These are phyloP conservation scores for Ascoidea rubescens DNA, from an alignment of 805 yeast genomes.

Conservation along the genomic window DNA sequence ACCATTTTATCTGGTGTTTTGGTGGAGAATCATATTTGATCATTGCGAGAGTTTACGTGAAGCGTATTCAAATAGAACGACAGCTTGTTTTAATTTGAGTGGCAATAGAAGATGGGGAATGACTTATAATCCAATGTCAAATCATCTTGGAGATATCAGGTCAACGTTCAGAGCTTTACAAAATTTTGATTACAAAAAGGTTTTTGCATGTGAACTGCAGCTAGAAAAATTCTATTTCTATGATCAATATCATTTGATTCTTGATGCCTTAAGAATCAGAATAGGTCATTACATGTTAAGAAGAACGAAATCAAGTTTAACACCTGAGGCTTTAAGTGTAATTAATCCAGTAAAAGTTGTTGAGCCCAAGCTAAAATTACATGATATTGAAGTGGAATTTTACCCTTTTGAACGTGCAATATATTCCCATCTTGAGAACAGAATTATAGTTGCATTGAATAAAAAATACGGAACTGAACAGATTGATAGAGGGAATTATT, in stretches of 20 bases:
- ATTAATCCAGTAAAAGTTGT: neutral
- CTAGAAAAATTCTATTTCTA: neutral
- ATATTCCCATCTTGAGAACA: neutral
- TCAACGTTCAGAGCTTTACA: neutral
- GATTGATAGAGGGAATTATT: neutral
- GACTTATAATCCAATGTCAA: neutral
- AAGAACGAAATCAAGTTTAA: neutral
- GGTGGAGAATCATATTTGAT: neutral
- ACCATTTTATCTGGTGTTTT: constrained; percentile 17
- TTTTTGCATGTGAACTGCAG: neutral
- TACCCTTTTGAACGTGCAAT: neutral
- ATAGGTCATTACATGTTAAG: neutral
- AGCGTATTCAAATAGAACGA: neutral
- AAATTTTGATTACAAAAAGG: neutral
- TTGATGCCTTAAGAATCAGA: neutral
- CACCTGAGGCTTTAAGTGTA: neutral
- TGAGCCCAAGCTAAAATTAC: neutral
- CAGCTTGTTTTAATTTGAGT: neutral
- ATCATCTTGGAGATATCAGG: neutral
- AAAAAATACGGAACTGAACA: neutral
- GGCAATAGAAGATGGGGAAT: neutral
- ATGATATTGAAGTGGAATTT: neutral
- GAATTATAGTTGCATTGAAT: too few species aligned
- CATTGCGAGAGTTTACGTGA: too few species aligned
- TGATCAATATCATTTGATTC: neutral